Evolutionary conservation across 495 filamentous ascomycete genomes (phyloP).

Genomic region (Aspergillus egyptiacus): DNA sequence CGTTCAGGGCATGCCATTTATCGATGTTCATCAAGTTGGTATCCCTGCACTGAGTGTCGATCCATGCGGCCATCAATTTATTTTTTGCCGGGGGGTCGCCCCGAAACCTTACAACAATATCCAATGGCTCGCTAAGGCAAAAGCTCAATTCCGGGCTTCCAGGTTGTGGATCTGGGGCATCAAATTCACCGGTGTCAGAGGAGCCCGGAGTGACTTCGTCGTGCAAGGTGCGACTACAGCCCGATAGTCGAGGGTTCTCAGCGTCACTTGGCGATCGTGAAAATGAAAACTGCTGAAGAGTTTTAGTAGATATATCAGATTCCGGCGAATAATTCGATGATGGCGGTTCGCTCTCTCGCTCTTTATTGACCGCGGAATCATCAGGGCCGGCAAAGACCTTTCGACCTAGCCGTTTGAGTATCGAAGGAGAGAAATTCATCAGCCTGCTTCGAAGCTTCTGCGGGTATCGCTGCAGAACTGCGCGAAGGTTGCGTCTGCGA

Average conservation of each 20-base stretch:
- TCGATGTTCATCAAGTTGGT: background rate
- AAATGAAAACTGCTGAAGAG: too few species aligned
- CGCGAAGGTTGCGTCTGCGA: too few species aligned
- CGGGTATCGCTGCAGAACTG: too few species aligned
- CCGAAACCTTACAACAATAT: background rate
- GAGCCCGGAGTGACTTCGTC: background rate
- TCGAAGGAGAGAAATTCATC: too few species aligned
- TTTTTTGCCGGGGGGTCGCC: background rate
- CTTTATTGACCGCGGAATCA: too few species aligned
- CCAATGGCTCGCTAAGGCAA: background rate
- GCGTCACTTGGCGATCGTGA: background rate
- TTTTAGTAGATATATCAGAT: background rate
- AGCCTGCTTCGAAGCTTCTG: too few species aligned
- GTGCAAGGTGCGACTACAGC: background rate
- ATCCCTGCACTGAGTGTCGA: background rate
- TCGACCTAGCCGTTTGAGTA: too few species aligned
- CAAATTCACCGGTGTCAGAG: background rate
- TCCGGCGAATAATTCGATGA: too few species aligned
- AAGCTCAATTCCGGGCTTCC: background rate
- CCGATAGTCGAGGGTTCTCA: background rate
- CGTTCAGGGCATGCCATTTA: background rate
- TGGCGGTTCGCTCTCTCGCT: too few species aligned
- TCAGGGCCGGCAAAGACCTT: too few species aligned
- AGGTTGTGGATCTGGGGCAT: background rate
- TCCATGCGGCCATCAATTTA: background rate